Evolutionary conservation across 2,329 filamentous ascomycete genomes (phyloP).

Genomic region (Bipolaris cookei): DNA sequence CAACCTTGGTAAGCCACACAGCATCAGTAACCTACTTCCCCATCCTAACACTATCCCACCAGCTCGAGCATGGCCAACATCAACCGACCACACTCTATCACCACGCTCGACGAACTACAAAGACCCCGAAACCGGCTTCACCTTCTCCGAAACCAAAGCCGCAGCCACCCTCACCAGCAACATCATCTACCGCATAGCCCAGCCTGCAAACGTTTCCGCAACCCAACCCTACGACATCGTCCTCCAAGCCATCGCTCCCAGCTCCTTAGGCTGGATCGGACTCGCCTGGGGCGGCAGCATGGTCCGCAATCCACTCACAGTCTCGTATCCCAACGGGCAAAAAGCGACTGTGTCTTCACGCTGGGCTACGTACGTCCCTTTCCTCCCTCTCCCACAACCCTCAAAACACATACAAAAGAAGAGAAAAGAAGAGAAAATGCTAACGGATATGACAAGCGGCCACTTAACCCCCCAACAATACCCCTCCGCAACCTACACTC

Average conservation of each 20-base stretch:
- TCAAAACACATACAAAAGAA: no score
- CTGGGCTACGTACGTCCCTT: slow-evolving; percentile 39
- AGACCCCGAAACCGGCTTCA: slow-evolving; percentile 44
- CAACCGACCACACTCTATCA: slow-evolving; percentile 3
- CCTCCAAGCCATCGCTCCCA: slow-evolving; percentile 38
- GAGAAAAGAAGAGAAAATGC: not conserved
- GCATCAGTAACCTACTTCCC: not conserved
- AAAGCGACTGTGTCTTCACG: slow-evolving; percentile 35
- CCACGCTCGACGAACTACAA: slow-evolving; percentile 26
- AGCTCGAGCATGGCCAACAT: slow-evolving; percentile 29
- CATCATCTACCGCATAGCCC: slow-evolving; percentile 40
- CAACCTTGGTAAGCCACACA: slow-evolving; percentile 24
- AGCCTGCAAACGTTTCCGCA: slow-evolving; percentile 28
- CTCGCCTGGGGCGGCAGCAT: slow-evolving; percentile 43
- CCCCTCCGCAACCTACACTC: slow-evolving; percentile 32
- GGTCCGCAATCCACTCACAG: slow-evolving; percentile 41
- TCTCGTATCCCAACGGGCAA: slow-evolving; percentile 38
- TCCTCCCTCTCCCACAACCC: no score
- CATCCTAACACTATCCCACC: not conserved
- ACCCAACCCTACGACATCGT: slow-evolving; percentile 36
- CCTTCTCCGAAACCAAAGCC: slow-evolving; percentile 42
- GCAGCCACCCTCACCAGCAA: slow-evolving; percentile 34
- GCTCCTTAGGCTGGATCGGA: slow-evolving; percentile 38
- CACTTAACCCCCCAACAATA: slow-evolving; percentile 34
- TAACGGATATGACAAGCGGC: slow-evolving; percentile 18